Evolutionary conservation across 345 rosid genomes (phyloP).

Genomic region (Moricandia moricandioides): DNA sequence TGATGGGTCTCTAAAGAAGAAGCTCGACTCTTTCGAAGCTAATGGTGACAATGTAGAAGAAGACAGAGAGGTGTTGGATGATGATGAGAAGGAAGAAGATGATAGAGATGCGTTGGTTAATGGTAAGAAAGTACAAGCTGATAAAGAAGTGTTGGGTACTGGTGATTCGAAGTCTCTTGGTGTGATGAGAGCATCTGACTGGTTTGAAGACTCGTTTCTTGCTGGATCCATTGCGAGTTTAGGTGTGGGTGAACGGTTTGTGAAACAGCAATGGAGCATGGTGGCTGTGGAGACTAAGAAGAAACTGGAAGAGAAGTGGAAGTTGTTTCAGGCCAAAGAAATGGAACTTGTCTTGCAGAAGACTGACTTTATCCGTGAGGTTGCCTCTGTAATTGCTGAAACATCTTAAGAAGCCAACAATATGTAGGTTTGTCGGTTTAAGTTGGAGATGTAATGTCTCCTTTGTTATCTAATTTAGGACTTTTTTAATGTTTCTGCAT

Average conservation of each 20-base stretch:
- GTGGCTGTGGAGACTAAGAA: background rate
- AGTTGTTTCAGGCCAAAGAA: constrained; percentile 3
- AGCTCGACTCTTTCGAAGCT: background rate
- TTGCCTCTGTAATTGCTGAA: background rate
- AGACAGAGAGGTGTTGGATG: background rate
- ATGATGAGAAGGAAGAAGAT: background rate
- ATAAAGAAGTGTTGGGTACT: background rate
- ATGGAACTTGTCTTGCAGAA: background rate
- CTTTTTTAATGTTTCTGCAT: background rate
- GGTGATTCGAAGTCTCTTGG: background rate
- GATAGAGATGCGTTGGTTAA: background rate
- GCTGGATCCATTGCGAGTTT: background rate
- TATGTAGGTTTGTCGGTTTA: background rate
- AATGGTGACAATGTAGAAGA: background rate
- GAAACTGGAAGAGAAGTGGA: background rate
- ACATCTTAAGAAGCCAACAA: background rate
- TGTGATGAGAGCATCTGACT: background rate
- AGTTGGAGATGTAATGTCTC: background rate
- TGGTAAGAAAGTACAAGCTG: background rate
- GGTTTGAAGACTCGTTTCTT: constrained; percentile 14
- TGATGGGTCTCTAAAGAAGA: background rate
- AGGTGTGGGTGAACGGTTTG: background rate
- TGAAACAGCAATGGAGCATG: constrained; percentile 6
- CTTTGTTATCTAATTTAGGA: background rate
- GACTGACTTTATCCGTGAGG: background rate